Conservation (phyloP, 768 basidiomycete species). For the Suillus spraguei region DNA sequence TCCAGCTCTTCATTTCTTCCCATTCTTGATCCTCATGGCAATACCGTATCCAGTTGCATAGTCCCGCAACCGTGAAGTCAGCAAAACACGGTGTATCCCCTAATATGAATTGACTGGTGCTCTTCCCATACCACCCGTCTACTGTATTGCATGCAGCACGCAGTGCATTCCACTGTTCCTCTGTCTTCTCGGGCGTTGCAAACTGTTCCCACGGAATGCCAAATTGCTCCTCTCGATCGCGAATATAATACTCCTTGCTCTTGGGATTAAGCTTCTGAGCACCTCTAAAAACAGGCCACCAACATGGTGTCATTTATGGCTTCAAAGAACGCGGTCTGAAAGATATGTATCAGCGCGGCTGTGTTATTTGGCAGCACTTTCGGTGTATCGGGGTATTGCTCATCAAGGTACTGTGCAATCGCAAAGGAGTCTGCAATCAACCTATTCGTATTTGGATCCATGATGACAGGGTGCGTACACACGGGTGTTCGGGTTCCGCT, state of each 20-base stretch:
- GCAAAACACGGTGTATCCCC: constrained; percentile 22
- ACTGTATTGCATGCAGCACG: constrained; percentile 32
- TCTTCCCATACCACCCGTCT: constrained; percentile 18
- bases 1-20: constrained; percentile 12
- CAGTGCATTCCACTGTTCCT: constrained; percentile 39
- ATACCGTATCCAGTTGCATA: constrained; percentile 17
- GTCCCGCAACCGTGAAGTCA: constrained; percentile 25
- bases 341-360: constrained; percentile 35
- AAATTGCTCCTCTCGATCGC: constrained; percentile 34
- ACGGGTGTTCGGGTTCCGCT: constrained; percentile 29
- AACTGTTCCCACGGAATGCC: constrained; percentile 41
- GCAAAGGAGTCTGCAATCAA: constrained; percentile 43
- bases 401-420: constrained; percentile 56
- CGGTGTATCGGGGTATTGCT: constrained; percentile 47
- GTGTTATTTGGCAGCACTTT: constrained; percentile 38
- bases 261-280: constrained; percentile 31
- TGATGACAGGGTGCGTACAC: constrained; percentile 52
- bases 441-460: constrained; percentile 44
- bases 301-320: constrained; percentile 15
- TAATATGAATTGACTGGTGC: constrained; percentile 5
- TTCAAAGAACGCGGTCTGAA: constrained; percentile 22
- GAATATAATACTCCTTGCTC: constrained; percentile 42
- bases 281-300: constrained; percentile 26
- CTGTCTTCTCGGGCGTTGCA: constrained; percentile 27
- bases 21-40: constrained; percentile 17